These are phyloP conservation scores for Neurospora sp. DNA, from an alignment of 495 filamentous ascomycete genomes.

Conservation along the genomic window DNA sequence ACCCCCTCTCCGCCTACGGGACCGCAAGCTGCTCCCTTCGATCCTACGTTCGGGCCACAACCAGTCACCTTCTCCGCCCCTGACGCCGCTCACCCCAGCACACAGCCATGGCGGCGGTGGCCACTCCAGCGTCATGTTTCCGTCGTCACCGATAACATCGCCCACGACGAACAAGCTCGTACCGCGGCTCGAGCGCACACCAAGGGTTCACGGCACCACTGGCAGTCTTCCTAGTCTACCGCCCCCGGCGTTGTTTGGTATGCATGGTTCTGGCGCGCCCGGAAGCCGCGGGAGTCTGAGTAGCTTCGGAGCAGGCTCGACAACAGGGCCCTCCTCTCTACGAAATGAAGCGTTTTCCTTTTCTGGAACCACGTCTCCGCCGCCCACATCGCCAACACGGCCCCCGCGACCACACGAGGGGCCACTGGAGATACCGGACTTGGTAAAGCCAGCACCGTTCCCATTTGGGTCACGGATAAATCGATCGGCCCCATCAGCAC, in stretches of 20 bases:
- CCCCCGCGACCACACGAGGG: slow-evolving; percentile 24
- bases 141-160: slow-evolving; percentile 17
- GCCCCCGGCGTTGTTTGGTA: slow-evolving; percentile 5
- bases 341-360: slow-evolving; percentile 8
- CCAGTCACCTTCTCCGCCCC: slow-evolving; percentile 20
- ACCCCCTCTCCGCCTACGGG: slow-evolving; percentile 35
- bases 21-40: slow-evolving; percentile 30
- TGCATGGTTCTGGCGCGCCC: not conserved
- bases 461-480: slow-evolving; percentile 11
- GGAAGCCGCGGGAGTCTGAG: slow-evolving; percentile 4
- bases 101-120: slow-evolving; percentile 9
- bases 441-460: slow-evolving; percentile 15
- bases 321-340: slow-evolving; percentile 10
- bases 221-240: slow-evolving; percentile 2
- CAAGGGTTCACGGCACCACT: slow-evolving; percentile 3
- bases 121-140: slow-evolving; percentile 9
- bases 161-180: slow-evolving; percentile 24
- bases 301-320: not conserved
- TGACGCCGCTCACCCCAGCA: slow-evolving; percentile 20
- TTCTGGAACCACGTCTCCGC: not conserved
- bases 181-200: slow-evolving; percentile 19
- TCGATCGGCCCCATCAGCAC: slow-evolving; percentile 9
- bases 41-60: slow-evolving; percentile 19
- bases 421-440: slow-evolving; percentile 22
- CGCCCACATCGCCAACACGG: slow-evolving; percentile 14